A percentile compares a stretch with the other conserved stretches of the same genome.
Conservation (phyloP, 768 basidiomycete species). For the Suillus alpinus region DNA sequence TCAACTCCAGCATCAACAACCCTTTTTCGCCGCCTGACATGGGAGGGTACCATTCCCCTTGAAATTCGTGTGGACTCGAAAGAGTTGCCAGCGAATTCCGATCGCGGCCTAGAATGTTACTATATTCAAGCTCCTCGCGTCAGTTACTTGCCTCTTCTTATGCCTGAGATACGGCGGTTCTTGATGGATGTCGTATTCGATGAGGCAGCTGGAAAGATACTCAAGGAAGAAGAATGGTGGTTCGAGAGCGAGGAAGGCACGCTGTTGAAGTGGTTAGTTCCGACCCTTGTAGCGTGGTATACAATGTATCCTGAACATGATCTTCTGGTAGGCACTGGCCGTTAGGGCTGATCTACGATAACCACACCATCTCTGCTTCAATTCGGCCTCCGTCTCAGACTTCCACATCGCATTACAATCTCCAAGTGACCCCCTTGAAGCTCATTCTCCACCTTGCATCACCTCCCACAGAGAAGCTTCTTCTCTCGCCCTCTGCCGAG, state of each 20-base stretch:
- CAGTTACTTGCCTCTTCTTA: conserved; percentile 87
- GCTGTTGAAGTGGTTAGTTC: conserved; percentile 79
- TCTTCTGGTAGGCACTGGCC: conserved; percentile 86
- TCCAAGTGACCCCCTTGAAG: conserved; percentile 57
- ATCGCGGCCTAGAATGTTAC: conserved; percentile 87
- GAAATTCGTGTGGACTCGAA: conserved; percentile 87
- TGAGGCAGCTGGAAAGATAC: conserved; percentile 67
- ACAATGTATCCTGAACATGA: neutral
- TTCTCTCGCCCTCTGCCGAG: conserved; percentile 77
- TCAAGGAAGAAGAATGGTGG: conserved; percentile 96
- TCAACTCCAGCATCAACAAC: conserved; percentile 64
- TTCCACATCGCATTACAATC: conserved; percentile 38
- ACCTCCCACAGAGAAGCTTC: conserved; percentile 82
- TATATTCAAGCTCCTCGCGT: conserved; percentile 89
- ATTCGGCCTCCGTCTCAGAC: conserved; percentile 40
- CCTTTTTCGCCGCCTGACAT: conserved; percentile 82
- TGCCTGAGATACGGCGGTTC: conserved; percentile 85
- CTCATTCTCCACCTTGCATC: conserved; percentile 84
- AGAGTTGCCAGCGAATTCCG: conserved; percentile 86
- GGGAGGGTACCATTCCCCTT: conserved; percentile 89
- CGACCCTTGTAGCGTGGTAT: neutral
- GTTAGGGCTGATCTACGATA: conserved; percentile 91
- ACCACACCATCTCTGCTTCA: conserved; percentile 64
- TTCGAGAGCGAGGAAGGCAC: conserved; percentile 87
- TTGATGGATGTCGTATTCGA: conserved; percentile 92